Evolutionary conservation across 1,284 basidiomycete genomes (phyloP), one percentile per base, ranked within the genome.

Genomic region (Boletus sp.): DNA sequence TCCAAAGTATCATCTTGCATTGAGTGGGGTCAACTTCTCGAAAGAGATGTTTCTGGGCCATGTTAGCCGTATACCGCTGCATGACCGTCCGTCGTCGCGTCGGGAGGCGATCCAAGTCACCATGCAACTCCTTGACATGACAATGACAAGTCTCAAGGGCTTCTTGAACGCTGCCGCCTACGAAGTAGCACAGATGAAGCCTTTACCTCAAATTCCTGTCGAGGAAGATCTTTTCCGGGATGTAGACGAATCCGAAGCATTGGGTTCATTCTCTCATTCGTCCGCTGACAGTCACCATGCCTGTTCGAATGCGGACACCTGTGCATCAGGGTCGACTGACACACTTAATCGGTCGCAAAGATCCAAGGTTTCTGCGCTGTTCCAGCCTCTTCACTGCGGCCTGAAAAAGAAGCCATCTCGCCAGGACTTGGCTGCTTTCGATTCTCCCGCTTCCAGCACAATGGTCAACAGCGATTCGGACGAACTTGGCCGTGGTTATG

Each of bases 181-280:
- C 17, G 66, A 69, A 27, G 49, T 49, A 27, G 58, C 50, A n/a
- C 66, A 68, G 19, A 40, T 25, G 10, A 65, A 65, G 35, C 67
- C 64, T 38, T 32, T 65, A 14, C 64, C 64, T 2, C 49, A 51
- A 14, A 29, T 52, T 5, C 67, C 63, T 27, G 36, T 38, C 10
- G 30, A 50, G 10, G 27, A 36, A 16, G 43, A 42, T 35, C 19
- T 25, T 34, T 16, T 12, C 12, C 48, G 22, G 7, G 44, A 4
- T 8, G n/a, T n/a, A 14, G 46, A 53, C 10, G 52, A 54, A 16
- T 36, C 34, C 16, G 48, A 38, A 6, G 19, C 33, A 8, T 26
- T 49, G 1, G 20, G 17, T n/a, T 39, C 46, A 32, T 8, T 38
- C 33, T 41, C 50, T 5, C 45, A 43, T 30, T 45, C 47, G 7